Evolutionary conservation across 2,329 filamentous ascomycete species (phyloP).

Genomic region (Botrytis paeoniae): DNA sequence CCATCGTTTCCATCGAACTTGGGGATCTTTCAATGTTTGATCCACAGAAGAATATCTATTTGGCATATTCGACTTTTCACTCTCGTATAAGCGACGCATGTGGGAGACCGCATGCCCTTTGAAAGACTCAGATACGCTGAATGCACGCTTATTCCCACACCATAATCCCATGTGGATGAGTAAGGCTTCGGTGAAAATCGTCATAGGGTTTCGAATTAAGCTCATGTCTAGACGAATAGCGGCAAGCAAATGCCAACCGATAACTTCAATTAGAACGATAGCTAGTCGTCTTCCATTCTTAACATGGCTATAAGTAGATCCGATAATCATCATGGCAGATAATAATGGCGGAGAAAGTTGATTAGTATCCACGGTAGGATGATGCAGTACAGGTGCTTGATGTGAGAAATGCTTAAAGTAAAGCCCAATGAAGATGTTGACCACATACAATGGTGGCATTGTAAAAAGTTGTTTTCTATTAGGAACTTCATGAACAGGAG

Average conservation of each 20-base stretch:
- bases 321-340: conserved; percentile 30
- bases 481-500: background rate
- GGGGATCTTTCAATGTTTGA: conserved; percentile 3
- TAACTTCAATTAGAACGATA: conserved; percentile 30
- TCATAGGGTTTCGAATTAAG: conserved; percentile 30
- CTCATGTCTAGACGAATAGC: conserved; percentile 28
- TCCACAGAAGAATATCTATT: background rate
- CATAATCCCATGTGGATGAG: conserved; percentile 30
- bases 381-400: conserved; percentile 33
- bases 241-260: conserved; percentile 30
- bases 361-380: conserved; percentile 30
- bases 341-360: conserved; percentile 31
- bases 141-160: conserved; percentile 33
- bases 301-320: conserved; percentile 29
- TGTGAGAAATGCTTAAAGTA: conserved; percentile 32
- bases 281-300: conserved; percentile 31
- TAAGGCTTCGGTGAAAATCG: conserved; percentile 31
- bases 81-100: conserved; percentile 25
- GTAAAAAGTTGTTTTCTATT: conserved; percentile 18
- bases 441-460: conserved; percentile 26
- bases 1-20: conserved; percentile 29
- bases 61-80: conserved; percentile 8
- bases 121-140: conserved; percentile 29
- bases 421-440: conserved; percentile 32
- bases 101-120: conserved; percentile 29